Evolutionary conservation across 1,284 basidiomycete genomes (phyloP), one percentile per base, ranked within the genome.

Genomic region (Leccinum ponderosum): DNA sequence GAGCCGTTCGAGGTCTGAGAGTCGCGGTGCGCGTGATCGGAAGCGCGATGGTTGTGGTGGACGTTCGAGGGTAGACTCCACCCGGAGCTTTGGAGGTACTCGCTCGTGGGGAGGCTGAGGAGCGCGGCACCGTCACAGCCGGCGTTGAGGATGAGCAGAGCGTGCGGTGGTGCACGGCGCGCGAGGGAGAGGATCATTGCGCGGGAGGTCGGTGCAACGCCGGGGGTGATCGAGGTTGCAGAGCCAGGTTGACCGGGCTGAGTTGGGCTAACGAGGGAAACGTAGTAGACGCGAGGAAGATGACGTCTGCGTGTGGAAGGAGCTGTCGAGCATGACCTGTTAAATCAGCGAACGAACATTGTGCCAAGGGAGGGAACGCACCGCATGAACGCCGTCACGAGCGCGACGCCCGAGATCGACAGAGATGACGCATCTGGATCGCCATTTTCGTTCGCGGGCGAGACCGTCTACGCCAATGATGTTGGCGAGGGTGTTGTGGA

Each of bases 401-500:
- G 85, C 84, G 50, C 84, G 86, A 27, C 88, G 78, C 6, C 89
- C 88, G 14, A 91, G 80, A 69, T 92, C 90, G 47, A 93, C 75
- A 62, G 89, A 91, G 71, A 93, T 87, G 5, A 91, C 87, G 62
- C 89, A 91, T 64, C 88, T 85, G 59, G 83, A 83, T 60, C 91
- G 80, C 88, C 85, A 59, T 29, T 88, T 90, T 37, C 89, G 82
- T 68, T 93, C 91, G 3, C 85, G 80, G 5, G 91, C 90, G 37
- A 93, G 82, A 5, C 90, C 89, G 63, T 93, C 91, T 39, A 93
- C 67, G 4, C 90, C 91, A 31, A 83, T 80, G 33, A 93, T 84
- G 69, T 93, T 93, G 65, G 79, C 87, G 33, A 91, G 75, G 3
- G 91, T 91, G 9, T 87, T 90, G 72, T 93, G 90, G 3, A 93